Evolutionary conservation across 768 basidiomycete genomes (phyloP), one percentile per base, ranked within the genome.

Genomic region (Lactarius hatsudake): DNA sequence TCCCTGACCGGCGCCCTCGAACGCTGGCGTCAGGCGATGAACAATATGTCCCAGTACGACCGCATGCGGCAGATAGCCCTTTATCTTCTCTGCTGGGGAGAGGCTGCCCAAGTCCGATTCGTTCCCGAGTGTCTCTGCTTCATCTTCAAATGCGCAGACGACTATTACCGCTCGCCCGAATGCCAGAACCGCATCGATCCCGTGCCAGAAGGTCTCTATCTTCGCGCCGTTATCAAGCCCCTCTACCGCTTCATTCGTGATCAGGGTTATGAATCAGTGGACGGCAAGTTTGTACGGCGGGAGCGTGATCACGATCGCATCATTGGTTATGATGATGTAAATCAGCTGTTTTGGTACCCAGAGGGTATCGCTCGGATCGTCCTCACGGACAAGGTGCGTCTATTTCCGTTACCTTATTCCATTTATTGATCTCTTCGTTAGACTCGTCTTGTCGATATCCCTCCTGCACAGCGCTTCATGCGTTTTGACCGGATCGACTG

Each of bases 81-180:
- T 5, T 98, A 91, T 76, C 85, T 98, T 32, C 85, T 99, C 32
- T 93, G 93, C 69, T 99, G 97, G 97, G 97, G 96, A 63, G 97
- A 99, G 78, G 96, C 94, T 0, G 96, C 97, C 15, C 95, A 98
- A 74, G 94, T 98, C 48, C 89, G 97, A 17, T 98, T 98, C 78
- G 84, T 93, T 17, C 96, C 97, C 2, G 97, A 99, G 76, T 96
- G 94, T 73, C 80, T 99, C 56, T 98, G 95, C 79, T 99, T 98
- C 84, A 97, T 99, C 79, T 99, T 99, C 90, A 99, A 99, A 79
- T 98, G 97, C 74, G 97, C 97, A 17, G 97, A 99, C 75, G 97
- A 99, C 79, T 99, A 98, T 77, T 99, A 99, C 77, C 95, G 97
- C 30, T 94, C 92, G 4, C 89, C 96, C n/a, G 97, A 98, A 73